Conservation (phyloP, 73 alveolate genomes). For the Blepharisma japonicum region DNA sequence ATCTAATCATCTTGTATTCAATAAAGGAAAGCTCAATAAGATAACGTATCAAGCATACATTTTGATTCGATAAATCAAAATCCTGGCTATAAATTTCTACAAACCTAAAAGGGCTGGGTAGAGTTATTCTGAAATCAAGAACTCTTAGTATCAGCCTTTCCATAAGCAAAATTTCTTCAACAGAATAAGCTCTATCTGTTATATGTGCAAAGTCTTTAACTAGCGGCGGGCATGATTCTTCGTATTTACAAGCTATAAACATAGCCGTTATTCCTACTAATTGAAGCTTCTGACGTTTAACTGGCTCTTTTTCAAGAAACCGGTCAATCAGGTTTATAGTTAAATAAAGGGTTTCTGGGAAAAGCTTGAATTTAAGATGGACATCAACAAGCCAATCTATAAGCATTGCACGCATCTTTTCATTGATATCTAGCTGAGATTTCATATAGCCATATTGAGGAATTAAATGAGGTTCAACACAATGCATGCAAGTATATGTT, state of each 20-base stretch:
- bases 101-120: slow-evolving; percentile 34
- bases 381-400: slow-evolving; percentile 91
- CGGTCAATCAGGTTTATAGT: slow-evolving; percentile 83
- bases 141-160: slow-evolving; percentile 4
- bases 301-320: slow-evolving; percentile 37
- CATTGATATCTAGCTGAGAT: slow-evolving; percentile 48
- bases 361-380: slow-evolving; percentile 79
- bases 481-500: too few relatives aligned
- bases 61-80: slow-evolving; percentile 22
- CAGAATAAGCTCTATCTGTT: slow-evolving; percentile 13
- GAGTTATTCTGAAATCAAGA: slow-evolving; percentile 18
- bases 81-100: neutral
- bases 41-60: slow-evolving; percentile 22
- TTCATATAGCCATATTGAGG: neutral
- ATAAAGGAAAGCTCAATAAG: slow-evolving; percentile 34
- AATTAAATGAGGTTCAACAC: too few relatives aligned
- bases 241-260: slow-evolving; percentile 37
- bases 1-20: slow-evolving; percentile 24
- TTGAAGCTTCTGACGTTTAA: slow-evolving; percentile 19
- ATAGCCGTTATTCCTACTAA: slow-evolving; percentile 36
- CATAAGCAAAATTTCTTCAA: slow-evolving; percentile 18
- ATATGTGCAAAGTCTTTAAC: slow-evolving; percentile 21
- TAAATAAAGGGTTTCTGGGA: slow-evolving; percentile 88
- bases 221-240: slow-evolving; percentile 33
- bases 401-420: slow-evolving; percentile 58